Base-by-base conservation (phyloP, 2,329 filamentous ascomycete species). In the Alternaria atra region DNA sequence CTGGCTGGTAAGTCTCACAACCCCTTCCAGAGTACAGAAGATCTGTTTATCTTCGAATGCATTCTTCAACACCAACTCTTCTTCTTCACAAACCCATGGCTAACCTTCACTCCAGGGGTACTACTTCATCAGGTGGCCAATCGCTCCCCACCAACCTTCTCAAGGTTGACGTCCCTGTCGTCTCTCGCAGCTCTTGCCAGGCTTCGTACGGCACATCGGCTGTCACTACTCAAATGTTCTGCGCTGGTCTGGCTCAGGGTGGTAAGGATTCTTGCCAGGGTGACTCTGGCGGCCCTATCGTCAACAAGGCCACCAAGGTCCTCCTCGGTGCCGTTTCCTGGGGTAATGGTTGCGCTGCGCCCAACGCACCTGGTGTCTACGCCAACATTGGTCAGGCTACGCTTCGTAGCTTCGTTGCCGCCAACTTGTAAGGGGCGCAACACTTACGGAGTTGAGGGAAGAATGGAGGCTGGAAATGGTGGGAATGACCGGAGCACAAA, bases 241-340 rank as follows among this genome's bases (percentile, higher is more conserved):
- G 73, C 48, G 73, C 73, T 32, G 71, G 70, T 46, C 3, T 63
- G 12, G 3, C 65, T 9, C 42, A 55, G 15, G 73, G 73, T 58
- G 71, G 71, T 54, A 71, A 70, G 66, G 73, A 74, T 65, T 74
- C 73, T 51, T 75, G 73, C 73, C 73, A 74, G 68, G 71, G 73
- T 61, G 73, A 75, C 67, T 63, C 55, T 54, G 73, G 73, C 48
- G 71, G 71, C 39, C 71, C 73, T 23, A 65, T 75, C 23, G 53
- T 73, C 52, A 53, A 70, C 60, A 37, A 50, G 46, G n/a, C 58
- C 4, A 37, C 47, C 44, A 61, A 52, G 53, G 23, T 25, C 6
- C 50, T 63, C 17, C 12, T 63, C 27, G 61, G 61, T 40, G 17
- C 57, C 8, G 61, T 61, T 17, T 61, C 58, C 8, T 63, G 53